Evolutionary conservation across 2,329 filamentous ascomycete genomes (phyloP).

Genomic region (Tolypocladium tundrense): DNA sequence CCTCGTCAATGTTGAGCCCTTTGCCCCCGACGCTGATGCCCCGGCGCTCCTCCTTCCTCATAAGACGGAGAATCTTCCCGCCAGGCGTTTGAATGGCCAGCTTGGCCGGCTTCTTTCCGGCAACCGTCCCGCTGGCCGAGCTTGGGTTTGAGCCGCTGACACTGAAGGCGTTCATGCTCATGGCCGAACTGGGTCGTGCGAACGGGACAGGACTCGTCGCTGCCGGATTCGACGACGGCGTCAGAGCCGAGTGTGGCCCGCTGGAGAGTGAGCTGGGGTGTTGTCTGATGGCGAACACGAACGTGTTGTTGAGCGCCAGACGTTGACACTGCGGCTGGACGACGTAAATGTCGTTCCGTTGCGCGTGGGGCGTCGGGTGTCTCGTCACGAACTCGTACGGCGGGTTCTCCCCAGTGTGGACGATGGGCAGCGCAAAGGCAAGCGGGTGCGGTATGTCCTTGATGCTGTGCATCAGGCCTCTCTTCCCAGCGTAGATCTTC

Average conservation of each 20-base stretch:
- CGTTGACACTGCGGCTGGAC: slow-evolving; percentile 88
- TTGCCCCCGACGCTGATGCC: slow-evolving; percentile 37
- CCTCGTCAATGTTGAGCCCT: slow-evolving; percentile 37
- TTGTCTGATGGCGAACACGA: slow-evolving; percentile 91
- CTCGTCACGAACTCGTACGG: slow-evolving; percentile 86
- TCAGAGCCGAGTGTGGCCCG: slow-evolving; percentile 24
- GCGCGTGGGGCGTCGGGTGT: slow-evolving; percentile 95
- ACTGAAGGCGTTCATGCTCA: slow-evolving; percentile 54
- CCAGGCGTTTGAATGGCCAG: slow-evolving; percentile 88
- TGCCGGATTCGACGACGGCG: slow-evolving; percentile 36
- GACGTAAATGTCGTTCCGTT: slow-evolving; percentile 92
- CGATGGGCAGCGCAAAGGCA: slow-evolving; percentile 79
- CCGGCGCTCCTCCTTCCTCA: slow-evolving; percentile 65
- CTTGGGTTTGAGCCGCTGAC: slow-evolving; percentile 48
- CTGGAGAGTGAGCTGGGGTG: slow-evolving; percentile 55
- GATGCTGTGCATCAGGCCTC: slow-evolving; percentile 94
- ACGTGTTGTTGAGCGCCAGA: slow-evolving; percentile 90
- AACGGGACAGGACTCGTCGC: slow-evolving; percentile 50
- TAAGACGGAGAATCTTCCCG: slow-evolving; percentile 85
- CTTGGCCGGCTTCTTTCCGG: slow-evolving; percentile 79
- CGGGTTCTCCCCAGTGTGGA: slow-evolving; percentile 86
- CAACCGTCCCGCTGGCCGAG: slow-evolving; percentile 39
- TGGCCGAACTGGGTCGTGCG: slow-evolving; percentile 47
- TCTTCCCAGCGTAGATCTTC: slow-evolving; percentile 87
- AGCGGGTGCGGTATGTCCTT: slow-evolving; percentile 91